A percentile compares a stretch with the other conserved stretches of the same genome.
These are phyloP conservation scores for Cladosporium austrohemisphaericum DNA, from an alignment of 2,329 filamentous ascomycete genomes.

Conservation along the genomic window DNA sequence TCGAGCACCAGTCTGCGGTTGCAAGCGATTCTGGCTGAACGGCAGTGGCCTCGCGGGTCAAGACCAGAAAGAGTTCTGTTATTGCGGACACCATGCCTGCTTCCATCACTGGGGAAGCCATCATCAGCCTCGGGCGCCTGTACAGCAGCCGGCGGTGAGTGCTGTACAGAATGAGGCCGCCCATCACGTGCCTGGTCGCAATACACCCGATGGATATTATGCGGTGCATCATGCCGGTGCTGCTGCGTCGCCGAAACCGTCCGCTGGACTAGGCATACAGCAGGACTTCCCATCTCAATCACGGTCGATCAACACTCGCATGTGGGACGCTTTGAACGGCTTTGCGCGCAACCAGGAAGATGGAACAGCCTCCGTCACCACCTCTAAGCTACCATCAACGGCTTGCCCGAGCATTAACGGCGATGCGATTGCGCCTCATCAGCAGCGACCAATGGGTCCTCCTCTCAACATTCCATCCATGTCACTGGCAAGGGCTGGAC, in stretches of 20 bases:
- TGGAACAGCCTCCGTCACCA: constrained; percentile 21
- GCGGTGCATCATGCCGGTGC: constrained; percentile 12
- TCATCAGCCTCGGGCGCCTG: constrained; percentile 11
- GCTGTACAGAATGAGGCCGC: constrained; percentile 19
- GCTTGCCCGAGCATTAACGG: constrained; percentile 30
- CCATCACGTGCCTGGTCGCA: constrained; percentile 2
- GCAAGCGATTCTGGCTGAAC: constrained; percentile 50
- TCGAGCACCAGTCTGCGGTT: constrained; percentile 48
- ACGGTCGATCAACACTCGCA: constrained; percentile 29
- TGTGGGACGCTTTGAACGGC: constrained; percentile 35
- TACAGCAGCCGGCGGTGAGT: constrained; percentile 12
- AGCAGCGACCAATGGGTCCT: constrained; percentile 25
- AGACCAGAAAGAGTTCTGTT: constrained; percentile 42
- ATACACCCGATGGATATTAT: constrained; percentile 14
- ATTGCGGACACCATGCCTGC: constrained; percentile 56
- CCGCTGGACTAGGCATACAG: constrained; percentile 28
- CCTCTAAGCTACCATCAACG: constrained; percentile 30
- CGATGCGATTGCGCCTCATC: constrained; percentile 20
- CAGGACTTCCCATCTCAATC: constrained; percentile 21
- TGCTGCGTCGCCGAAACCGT: constrained; percentile 11
- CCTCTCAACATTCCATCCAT: constrained; percentile 27
- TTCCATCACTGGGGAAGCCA: constrained; percentile 41
- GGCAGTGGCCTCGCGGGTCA: constrained; percentile 17
- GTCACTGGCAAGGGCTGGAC: constrained; percentile 17
- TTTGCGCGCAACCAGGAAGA: constrained; percentile 34